A percentile compares a stretch with the other conserved stretches of the same genome.
phyloP scores from a whole-genome alignment of 306 rosid species.

The Dalbergia cochinchinensis region DNA sequence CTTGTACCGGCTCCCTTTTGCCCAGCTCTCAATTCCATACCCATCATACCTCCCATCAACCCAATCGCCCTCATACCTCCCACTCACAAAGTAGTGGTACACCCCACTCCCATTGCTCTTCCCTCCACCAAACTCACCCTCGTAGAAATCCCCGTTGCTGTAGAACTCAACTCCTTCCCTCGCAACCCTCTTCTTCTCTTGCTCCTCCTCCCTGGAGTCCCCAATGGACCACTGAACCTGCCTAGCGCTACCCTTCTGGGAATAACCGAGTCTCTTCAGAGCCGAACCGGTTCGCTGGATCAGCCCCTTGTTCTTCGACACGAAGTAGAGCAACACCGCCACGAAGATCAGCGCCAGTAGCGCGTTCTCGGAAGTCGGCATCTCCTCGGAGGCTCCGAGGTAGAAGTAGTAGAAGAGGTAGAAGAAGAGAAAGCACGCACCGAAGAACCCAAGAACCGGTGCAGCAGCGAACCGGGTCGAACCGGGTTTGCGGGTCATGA shows the following conservation, averaged over 20 bases:
- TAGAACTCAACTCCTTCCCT: constrained; percentile 94
- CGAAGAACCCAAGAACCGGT: constrained; percentile 55
- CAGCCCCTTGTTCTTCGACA: constrained; percentile 65
- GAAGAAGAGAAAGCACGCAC: constrained; percentile 50
- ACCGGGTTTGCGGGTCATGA: neutral
- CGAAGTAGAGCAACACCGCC: constrained; percentile 80
- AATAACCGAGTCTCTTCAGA: constrained; percentile 29
- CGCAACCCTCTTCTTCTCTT: constrained; percentile 48
- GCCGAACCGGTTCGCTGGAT: constrained; percentile 58
- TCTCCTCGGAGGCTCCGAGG: constrained; percentile 31
- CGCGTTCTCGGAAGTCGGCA: constrained; percentile 80
- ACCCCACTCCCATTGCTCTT: constrained; percentile 93
- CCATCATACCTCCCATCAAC: constrained; percentile 94
- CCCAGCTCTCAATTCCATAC: constrained; percentile 94
- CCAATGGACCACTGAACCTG: constrained; percentile 97
- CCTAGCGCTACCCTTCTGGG: constrained; percentile 35
- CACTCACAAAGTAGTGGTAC: constrained; percentile 84
- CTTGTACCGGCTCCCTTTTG: constrained; percentile 82
- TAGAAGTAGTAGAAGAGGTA: constrained; percentile 63
- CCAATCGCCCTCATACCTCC: constrained; percentile 97
- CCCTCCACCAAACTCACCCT: constrained; percentile 92
- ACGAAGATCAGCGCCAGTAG: constrained; percentile 75
- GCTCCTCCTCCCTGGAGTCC: constrained; percentile 45
- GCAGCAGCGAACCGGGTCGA: constrained; percentile 42
- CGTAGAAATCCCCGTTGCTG: constrained; percentile 97